phyloP scores from a whole-genome alignment of 176 grass and related monocot species.

The Pontederia crassipes region DNA sequence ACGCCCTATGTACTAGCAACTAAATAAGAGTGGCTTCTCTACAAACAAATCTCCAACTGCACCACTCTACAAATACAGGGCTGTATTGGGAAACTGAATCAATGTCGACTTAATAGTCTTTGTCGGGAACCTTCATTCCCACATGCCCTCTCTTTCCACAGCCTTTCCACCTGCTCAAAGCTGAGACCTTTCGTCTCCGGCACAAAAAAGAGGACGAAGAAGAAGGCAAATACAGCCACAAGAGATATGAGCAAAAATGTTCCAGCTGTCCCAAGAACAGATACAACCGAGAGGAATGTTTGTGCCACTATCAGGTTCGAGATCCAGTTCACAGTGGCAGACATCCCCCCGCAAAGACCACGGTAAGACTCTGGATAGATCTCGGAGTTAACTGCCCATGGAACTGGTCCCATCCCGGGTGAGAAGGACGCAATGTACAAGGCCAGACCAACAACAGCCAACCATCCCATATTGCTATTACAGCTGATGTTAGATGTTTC shows the following conservation, averaged over 20 bases:
- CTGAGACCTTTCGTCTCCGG: constrained; percentile 80
- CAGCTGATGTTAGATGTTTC: background rate
- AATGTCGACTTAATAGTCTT: constrained; percentile 23
- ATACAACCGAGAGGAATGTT: constrained; percentile 65
- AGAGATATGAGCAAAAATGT: constrained; percentile 76
- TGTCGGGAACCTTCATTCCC: constrained; percentile 23
- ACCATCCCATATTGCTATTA: constrained; percentile 35
- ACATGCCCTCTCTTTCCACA: constrained; percentile 74
- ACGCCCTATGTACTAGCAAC: too few species aligned
- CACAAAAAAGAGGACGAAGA: constrained; percentile 60
- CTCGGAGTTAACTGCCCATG: constrained; percentile 88
- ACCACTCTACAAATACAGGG: too few species aligned
- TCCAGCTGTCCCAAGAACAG: constrained; percentile 43
- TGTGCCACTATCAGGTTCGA: constrained; percentile 85
- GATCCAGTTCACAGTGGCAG: constrained; percentile 80
- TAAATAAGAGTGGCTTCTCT: too few species aligned
- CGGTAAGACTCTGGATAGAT: constrained; percentile 85
- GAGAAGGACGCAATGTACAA: constrained; percentile 73
- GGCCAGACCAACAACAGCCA: constrained; percentile 53
- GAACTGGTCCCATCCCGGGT: constrained; percentile 89
- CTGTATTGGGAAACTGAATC: too few species aligned
- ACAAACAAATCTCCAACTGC: too few species aligned
- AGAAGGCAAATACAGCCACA: constrained; percentile 45
- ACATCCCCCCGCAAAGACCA: constrained; percentile 83
- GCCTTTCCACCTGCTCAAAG: constrained; percentile 66